Base-by-base conservation (phyloP, 176 grass and related monocot genomes). In the Aegilops longissima region DNA sequence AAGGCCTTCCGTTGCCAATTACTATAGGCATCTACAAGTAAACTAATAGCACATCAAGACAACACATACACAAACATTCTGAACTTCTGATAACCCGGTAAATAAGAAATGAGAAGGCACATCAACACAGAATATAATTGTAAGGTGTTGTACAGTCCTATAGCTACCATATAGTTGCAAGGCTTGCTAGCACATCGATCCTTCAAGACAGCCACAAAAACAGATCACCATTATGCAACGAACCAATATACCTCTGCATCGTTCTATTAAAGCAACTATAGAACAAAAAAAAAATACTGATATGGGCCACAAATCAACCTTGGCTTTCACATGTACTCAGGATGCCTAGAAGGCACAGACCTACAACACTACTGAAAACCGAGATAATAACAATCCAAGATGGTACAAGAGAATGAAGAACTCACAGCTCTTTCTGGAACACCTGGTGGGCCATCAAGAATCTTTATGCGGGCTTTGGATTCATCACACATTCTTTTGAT, bases 401-500 rank as follows among this genome's bases (percentile, higher is more conserved):
- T 16, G 69, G 2, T 66, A 74, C 73, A 70, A 61, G 74, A 70
- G 9, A 36, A 27, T 30, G 34, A 34, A 18, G 78, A 75, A 92
- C 94, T 92, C 92, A 99, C 97, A 67, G 86, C 78, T 94, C 97
- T 94, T 87, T 99, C 97, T 40, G 92, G 89, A 47, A 88, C 90
- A 38, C 92, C 89, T 76, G 91, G 94, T 72, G 97, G 94, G 44
- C 87, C 94, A 36, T 99, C 94, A 23, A 99, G 94, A 61, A 99
- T 91, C 90, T 95, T 99, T 40, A 99, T 99, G 58, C 97, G 94
- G 80, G 97, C 89, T 82, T 78, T 94, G 8, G 97, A 96, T 84
- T 99, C 97, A 87, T 99, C 97, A 9, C 92, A 94, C 89, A 99
- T 96, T 82, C 69, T 99, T 71, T 96, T 99, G 45, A 99, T 99